Evolutionary conservation across 139 green algal genomes (phyloP), one percentile per base, ranked within the genome.

Genomic region (Marvania coccoides): DNA sequence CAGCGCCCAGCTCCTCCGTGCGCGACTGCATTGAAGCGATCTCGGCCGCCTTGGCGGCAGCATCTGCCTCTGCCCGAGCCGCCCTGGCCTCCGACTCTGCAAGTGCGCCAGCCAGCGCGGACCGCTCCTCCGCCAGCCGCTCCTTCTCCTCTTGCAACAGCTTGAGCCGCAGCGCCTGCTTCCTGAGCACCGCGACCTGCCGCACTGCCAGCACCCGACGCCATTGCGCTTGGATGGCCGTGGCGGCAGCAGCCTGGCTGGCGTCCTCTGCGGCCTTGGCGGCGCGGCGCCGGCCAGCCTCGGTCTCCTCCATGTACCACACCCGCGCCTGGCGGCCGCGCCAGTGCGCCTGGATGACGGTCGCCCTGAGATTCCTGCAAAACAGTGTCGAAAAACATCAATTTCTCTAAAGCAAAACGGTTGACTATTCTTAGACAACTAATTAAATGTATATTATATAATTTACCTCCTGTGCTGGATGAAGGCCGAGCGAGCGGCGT

Each of bases 251-350:
- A 6, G 26, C 26, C 1, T 62, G 46, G 15, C 9, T 7, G 13
- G 60, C 63, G 35, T 63, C 45, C 8, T 33, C 42, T 2, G 58
- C 62, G 28, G 76, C 73, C 0, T 67, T 51, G 13, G 58, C 69
- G 5, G 74, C 73, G 26, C 61, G 55, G 37, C 68, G 62, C 19
- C 57, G 42, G 26, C 78, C 81, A 3, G 69, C 39, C 29, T 83
- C 75, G 26, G 81, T 84, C 15, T 77, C 76, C 26, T 57, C 45
- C 13, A 73, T 34, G 64, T 82, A 87, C 26, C 65, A 47, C 6
- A 24, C 55, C 12, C 79, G 72, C 36, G 61, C 51, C 39, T 69
- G 62, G 3, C 42, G 45, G 56, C 70, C 74, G 45, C 79, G 71
- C 65, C 76, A 76, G 38, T 66, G 67, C 6, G 61, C 51, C 66